phyloP scores from a whole-genome alignment of 306 rosid species.

The Rosa lucieae region DNA sequence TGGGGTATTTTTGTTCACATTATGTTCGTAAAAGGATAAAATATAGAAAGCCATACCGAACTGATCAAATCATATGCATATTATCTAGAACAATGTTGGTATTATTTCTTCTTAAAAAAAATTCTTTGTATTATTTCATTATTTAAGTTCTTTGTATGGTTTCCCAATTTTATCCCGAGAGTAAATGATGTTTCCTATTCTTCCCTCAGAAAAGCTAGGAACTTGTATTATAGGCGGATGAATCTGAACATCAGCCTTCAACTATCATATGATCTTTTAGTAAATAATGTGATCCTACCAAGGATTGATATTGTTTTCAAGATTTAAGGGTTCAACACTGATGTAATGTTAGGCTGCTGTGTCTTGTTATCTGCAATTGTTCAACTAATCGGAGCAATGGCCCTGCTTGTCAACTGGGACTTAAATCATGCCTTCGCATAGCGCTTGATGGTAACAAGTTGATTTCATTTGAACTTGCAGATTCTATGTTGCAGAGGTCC shows the following conservation, averaged over 20 bases:
- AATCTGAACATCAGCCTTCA: background rate
- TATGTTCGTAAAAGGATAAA: background rate
- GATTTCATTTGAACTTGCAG: constrained; percentile 52
- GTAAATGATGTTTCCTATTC: background rate
- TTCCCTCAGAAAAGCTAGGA: background rate
- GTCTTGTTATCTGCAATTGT: background rate
- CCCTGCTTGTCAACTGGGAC: background rate
- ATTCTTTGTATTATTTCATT: background rate
- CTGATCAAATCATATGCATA: background rate
- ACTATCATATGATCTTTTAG: background rate
- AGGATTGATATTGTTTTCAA: background rate
- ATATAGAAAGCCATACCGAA: background rate
- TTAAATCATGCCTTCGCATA: constrained; percentile 2
- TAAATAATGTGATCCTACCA: background rate
- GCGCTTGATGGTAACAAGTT: constrained; percentile 19
- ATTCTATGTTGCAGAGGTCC: constrained; percentile 94
- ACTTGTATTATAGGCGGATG: background rate
- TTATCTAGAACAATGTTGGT: background rate
- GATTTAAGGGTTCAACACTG: background rate
- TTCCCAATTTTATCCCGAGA: background rate
- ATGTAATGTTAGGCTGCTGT: background rate
- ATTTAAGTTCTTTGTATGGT: background rate
- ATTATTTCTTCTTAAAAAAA: too few relatives aligned
- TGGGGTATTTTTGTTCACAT: background rate
- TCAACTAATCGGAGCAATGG: background rate